Percentiles rank a stretch among this genome's conserved stretches.
Conservation (phyloP, 495 filamentous ascomycete genomes). For the Xylaria acuta region DNA sequence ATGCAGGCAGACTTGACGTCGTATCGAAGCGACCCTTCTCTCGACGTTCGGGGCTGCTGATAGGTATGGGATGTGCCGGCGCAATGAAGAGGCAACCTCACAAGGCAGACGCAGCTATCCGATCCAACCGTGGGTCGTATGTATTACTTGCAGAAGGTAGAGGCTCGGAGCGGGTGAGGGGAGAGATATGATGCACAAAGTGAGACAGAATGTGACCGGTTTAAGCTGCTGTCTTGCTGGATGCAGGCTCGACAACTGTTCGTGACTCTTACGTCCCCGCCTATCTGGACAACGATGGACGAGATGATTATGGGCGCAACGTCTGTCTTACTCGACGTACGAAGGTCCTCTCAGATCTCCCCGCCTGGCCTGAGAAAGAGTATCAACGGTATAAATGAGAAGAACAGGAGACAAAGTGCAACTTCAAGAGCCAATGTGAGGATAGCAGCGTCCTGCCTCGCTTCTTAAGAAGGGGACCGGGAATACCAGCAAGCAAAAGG, state of each 20-base stretch:
- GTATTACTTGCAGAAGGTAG: neutral
- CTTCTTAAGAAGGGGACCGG: neutral
- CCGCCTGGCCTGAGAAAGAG: neutral
- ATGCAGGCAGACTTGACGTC: conserved; percentile 7
- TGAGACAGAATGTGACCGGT: neutral
- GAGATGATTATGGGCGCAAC: neutral
- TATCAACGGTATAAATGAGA: neutral
- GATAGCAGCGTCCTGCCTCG: conserved; percentile 9
- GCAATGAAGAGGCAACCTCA: conserved; percentile 19
- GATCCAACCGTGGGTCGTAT: neutral
- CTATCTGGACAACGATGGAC: neutral
- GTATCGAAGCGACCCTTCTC: conserved; percentile 6
- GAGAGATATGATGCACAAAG: neutral
- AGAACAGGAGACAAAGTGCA: neutral
- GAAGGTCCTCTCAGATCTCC: neutral
- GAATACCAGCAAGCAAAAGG: neutral
- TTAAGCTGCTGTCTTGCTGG: neutral
- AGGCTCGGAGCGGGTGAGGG: neutral
- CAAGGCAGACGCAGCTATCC: conserved; percentile 25
- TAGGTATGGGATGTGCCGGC: conserved; percentile 12
- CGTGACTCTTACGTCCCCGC: neutral
- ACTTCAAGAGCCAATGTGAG: conserved; percentile 12
- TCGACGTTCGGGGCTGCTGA: neutral
- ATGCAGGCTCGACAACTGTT: conserved; percentile 4
- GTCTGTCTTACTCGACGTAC: neutral